Base-by-base conservation (phyloP, 2,329 filamentous ascomycete genomes). In the Aspergillus calidoustus region DNA sequence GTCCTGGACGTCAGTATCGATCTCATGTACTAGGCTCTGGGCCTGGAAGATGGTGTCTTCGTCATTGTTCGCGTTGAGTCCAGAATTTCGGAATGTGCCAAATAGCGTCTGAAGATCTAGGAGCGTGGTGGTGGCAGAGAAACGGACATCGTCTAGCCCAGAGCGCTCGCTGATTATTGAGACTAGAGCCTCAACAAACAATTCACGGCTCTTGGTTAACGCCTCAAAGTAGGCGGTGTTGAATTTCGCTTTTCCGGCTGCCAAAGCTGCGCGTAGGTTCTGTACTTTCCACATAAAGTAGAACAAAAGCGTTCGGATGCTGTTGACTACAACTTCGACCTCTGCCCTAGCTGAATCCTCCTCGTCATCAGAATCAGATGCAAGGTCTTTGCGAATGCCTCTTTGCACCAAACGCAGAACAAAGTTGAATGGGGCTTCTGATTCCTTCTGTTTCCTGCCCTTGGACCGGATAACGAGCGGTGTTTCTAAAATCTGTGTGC, bases 231-330 rank as follows among this genome's bases (percentile, higher is more conserved):
- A 81, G 62, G 88, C 86, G 25, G 81, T 84, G 61, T 85, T 81
- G 72, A 89, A 89, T 1, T 81, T 79, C 23, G 84, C 82, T 48
- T 87, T 84, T 28, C 83, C 82, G 9, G 77, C 70, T 17, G 82
- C 79, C 41, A 91, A 76, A 17, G 84, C 76, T 57, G 83, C 80
- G 64, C 83, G 81, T 63, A 92, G 71, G 56, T 83, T 81, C 57
- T 87, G 86, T 23, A 90, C 85, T 73, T 95, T 94, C 95, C 95
- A 99, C 87, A 96, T 92, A 74, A 97, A 96, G 79, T 97, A 98
- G 78, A 96, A 92, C 51, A 93, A 84, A 54, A 90, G 84, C 2
- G 89, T 84, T 66, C 91, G 90, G 70, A 96, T 90, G 31, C 92
- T 89, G 69, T 89, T 90, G 2, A 87, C 83, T 7, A 92, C 88